Conservation (phyloP, 306 rosid genomes). For the Castanea crenata region DNA sequence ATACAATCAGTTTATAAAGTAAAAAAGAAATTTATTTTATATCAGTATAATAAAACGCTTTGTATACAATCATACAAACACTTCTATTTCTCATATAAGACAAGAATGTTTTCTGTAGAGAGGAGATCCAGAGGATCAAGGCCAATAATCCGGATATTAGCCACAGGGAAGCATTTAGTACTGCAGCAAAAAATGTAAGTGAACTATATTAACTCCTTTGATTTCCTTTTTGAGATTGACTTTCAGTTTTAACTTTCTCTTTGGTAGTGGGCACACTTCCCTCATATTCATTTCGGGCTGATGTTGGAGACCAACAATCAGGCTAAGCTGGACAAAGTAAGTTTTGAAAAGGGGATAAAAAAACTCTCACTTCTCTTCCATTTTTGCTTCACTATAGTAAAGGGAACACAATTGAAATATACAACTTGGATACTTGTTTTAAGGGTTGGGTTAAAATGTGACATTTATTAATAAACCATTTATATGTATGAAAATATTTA, state of each 20-base stretch:
- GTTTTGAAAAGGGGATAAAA: conserved; percentile 3
- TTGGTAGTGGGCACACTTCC: conserved; percentile 95
- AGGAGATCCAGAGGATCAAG: conserved; percentile 98
- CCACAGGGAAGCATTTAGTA: conserved; percentile 97
- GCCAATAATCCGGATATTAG: conserved; percentile 94
- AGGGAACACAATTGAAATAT: too few species aligned
- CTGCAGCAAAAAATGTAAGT: conserved; percentile 92
- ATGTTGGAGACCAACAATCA: conserved; percentile 90
- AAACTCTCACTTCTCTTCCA: background rate
- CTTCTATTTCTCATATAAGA: background rate
- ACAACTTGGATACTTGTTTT: background rate
- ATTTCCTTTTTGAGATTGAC: background rate
- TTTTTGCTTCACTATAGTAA: background rate
- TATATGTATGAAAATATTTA: too few species aligned
- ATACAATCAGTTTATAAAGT: conserved; percentile 98
- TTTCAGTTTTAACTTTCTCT: conserved; percentile 1
- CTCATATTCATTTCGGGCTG: conserved; percentile 93
- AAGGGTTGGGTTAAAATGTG: too few species aligned
- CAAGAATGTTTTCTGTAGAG: conserved; percentile 45
- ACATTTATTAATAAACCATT: too few species aligned
- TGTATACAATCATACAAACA: background rate
- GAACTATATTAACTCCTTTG: background rate
- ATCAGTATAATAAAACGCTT: background rate
- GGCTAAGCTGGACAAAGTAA: conserved; percentile 76
- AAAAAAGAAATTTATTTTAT: conserved; percentile 19